phyloP scores from a whole-genome alignment of 2,329 filamentous ascomycete species.

The Exophiala dermatitidis region DNA sequence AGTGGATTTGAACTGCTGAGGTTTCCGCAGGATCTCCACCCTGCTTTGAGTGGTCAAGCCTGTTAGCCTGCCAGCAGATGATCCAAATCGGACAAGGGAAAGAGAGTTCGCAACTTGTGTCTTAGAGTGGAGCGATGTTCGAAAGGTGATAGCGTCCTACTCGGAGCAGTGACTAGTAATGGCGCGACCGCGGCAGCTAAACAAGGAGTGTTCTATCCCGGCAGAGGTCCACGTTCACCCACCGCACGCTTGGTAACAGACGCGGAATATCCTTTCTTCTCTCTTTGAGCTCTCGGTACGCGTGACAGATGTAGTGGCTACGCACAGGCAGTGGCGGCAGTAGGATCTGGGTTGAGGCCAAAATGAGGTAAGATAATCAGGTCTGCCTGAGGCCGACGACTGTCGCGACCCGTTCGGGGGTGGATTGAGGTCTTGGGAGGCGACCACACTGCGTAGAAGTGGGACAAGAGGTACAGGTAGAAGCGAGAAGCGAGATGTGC shows the following conservation, averaged over 20 bases:
- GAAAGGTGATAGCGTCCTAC: conserved; percentile 14
- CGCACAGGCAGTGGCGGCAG: conserved; percentile 1
- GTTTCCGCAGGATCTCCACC: neutral
- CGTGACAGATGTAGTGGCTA: conserved; percentile 6
- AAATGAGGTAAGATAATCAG: neutral
- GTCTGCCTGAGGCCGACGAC: neutral
- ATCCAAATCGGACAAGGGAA: conserved; percentile 12
- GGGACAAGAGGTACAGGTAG: conserved; percentile 2
- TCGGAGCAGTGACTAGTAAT: conserved; percentile 13
- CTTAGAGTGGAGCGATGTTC: conserved; percentile 12
- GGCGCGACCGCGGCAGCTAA: conserved; percentile 18
- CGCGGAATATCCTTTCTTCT: conserved; percentile 3
- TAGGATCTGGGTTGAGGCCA: neutral
- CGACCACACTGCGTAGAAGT: neutral
- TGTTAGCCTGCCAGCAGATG: conserved; percentile 16
- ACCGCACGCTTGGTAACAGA: conserved; percentile 8
- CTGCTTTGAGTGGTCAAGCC: conserved; percentile 15
- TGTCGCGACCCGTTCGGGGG: conserved; percentile 5
- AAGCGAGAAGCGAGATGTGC: conserved; percentile 13
- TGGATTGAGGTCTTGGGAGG: conserved; percentile 10
- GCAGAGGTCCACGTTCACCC: conserved; percentile 2
- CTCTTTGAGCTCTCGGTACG: conserved; percentile 1
- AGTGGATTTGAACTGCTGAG: neutral
- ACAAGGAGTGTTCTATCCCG: conserved; percentile 13
- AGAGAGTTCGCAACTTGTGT: conserved; percentile 10